A percentile compares a stretch with the other conserved stretches of the same genome.
These are phyloP conservation scores for Penicillium steckii DNA, from an alignment of 495 filamentous ascomycete species.

Conservation along the genomic window DNA sequence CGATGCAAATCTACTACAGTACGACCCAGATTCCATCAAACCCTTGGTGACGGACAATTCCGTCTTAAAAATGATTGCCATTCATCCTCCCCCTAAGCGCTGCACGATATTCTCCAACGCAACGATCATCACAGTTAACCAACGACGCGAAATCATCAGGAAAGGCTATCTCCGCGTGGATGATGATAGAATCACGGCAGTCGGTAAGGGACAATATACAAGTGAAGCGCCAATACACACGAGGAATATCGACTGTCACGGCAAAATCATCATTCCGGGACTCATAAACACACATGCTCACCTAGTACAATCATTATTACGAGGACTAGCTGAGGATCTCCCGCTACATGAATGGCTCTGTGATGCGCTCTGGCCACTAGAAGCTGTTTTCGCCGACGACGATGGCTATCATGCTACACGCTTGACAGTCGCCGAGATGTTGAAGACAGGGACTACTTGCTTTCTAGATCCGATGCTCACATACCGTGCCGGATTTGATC, in stretches of 20 bases:
- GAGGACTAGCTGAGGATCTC: conserved; percentile 43
- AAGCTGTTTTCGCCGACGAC: conserved; percentile 32
- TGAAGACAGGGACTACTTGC: conserved; percentile 45
- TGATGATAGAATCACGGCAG: conserved; percentile 30
- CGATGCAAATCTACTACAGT: neutral
- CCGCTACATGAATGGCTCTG: conserved; percentile 42
- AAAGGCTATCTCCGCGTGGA: conserved; percentile 39
- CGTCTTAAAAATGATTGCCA: conserved; percentile 3
- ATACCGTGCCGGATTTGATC: conserved; percentile 38
- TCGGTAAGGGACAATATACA: conserved; percentile 31
- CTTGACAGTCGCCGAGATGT: conserved; percentile 45
- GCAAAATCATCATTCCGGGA: conserved; percentile 43
- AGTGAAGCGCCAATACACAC: conserved; percentile 1
- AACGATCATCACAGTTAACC: conserved; percentile 45
- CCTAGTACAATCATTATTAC: conserved; percentile 40
- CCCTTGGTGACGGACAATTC: neutral
- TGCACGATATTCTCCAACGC: conserved; percentile 19
- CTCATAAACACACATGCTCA: conserved; percentile 45
- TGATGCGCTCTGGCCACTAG: conserved; percentile 43
- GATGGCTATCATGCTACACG: conserved; percentile 41
- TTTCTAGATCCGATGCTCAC: conserved; percentile 48
- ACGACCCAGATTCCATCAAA: neutral
- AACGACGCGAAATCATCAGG: conserved; percentile 33
- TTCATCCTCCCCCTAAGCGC: neutral
- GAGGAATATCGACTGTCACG: conserved; percentile 23